A percentile compares a stretch with the other conserved stretches of the same genome.
Conservation (phyloP, 2,329 filamentous ascomycete genomes). For the Colletotrichum sublineola region DNA sequence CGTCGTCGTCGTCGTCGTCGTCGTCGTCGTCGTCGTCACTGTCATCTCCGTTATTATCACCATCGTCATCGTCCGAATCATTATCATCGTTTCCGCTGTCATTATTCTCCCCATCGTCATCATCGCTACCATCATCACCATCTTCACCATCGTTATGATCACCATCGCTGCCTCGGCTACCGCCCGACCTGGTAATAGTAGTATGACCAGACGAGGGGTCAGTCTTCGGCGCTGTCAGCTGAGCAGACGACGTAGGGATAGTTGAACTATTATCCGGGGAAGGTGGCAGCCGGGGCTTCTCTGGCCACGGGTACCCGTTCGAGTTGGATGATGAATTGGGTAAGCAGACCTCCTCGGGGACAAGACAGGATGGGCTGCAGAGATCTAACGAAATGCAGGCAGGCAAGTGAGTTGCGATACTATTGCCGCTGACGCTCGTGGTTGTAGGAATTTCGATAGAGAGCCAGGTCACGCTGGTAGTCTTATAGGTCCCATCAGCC, state of each 20-base stretch:
- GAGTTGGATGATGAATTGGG: slow-evolving; percentile 13
- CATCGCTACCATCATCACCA: not conserved
- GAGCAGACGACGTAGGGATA: not conserved
- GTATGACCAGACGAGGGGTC: no score
- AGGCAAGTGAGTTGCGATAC: no score
- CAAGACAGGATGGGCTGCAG: no score
- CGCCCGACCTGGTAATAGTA: not conserved
- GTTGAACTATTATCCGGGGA: not conserved
- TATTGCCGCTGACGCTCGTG: no score
- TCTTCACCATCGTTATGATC: not conserved
- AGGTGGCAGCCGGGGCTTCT: not conserved
- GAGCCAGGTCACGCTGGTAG: no score
- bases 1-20: not conserved
- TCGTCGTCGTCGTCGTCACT: not conserved
- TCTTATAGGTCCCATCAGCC: no score
- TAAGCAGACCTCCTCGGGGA: not conserved
- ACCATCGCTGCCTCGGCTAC: not conserved
- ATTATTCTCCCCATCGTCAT: not conserved
- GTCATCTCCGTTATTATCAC: slow-evolving; percentile 4
- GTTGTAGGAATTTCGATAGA: no score
- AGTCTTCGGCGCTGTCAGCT: not conserved
- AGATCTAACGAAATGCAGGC: no score
- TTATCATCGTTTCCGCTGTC: not conserved
- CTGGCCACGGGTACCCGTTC: slow-evolving; percentile 20
- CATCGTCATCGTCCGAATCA: slow-evolving; percentile 2